Conservation (phyloP, 2,329 filamentous ascomycete genomes). For the Fusarium verticillioides region DNA sequence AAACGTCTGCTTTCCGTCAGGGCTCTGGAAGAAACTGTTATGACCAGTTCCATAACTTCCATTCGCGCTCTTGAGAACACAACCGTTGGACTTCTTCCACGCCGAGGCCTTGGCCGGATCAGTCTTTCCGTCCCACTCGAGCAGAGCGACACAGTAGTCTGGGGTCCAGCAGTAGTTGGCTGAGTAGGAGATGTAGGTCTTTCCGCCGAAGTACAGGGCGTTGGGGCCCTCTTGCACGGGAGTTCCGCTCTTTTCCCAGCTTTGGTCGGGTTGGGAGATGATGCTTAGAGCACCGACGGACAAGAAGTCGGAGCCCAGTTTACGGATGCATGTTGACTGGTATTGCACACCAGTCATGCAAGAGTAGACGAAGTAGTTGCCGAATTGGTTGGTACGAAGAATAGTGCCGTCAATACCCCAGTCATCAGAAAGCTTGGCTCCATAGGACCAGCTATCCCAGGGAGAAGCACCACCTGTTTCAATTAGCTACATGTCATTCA, state of each 20-base stretch:
- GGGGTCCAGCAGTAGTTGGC: slow-evolving; percentile 68
- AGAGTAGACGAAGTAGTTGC: slow-evolving; percentile 66
- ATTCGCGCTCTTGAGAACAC: slow-evolving; percentile 63
- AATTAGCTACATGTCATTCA: background rate
- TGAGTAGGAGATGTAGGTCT: slow-evolving; percentile 64
- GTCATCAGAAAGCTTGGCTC: slow-evolving; percentile 56
- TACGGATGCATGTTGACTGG: slow-evolving; percentile 54
- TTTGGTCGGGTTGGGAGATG: slow-evolving; percentile 61
- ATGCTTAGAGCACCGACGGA: slow-evolving; percentile 57
- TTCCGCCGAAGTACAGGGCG: slow-evolving; percentile 63
- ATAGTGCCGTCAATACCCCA: slow-evolving; percentile 67
- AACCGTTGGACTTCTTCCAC: slow-evolving; percentile 64
- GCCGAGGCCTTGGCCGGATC: slow-evolving; percentile 57
- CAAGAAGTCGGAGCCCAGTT: slow-evolving; percentile 53
- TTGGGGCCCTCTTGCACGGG: slow-evolving; percentile 67
- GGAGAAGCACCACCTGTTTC: slow-evolving; percentile 59
- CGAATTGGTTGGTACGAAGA: slow-evolving; percentile 57
- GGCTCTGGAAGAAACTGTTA: slow-evolving; percentile 68
- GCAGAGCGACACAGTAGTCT: slow-evolving; percentile 63
- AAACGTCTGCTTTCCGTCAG: slow-evolving; percentile 64
- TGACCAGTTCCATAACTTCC: slow-evolving; percentile 68
- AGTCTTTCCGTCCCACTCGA: slow-evolving; percentile 63
- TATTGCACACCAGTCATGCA: slow-evolving; percentile 57
- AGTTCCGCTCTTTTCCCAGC: slow-evolving; percentile 61
- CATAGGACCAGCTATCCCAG: slow-evolving; percentile 63